Evolutionary conservation across 208 protist species (phyloP).

Genomic region (Leishmania major): DNA sequence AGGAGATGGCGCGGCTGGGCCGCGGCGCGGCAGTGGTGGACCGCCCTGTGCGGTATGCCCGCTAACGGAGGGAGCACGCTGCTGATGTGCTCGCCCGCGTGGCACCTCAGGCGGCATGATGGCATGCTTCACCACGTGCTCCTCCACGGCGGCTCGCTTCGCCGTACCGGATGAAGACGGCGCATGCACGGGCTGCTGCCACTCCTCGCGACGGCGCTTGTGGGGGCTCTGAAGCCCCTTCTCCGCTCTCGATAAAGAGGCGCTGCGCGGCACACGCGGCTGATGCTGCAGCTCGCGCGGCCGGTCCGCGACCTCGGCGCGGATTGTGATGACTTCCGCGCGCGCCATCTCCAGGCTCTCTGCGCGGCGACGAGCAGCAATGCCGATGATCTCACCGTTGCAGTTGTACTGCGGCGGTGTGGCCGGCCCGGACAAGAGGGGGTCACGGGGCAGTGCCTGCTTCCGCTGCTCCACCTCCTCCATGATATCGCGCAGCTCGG

Average conservation of each 20-base stretch:
- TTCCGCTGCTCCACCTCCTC: slow-evolving; percentile 31
- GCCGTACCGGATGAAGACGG: background rate
- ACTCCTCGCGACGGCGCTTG: slow-evolving; percentile 20
- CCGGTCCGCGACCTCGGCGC: slow-evolving; percentile 61
- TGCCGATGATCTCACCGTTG: slow-evolving; percentile 69
- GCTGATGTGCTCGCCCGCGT: slow-evolving; percentile 19
- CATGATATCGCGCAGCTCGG: slow-evolving; percentile 52
- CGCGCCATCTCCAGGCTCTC: slow-evolving; percentile 55
- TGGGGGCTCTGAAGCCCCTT: background rate
- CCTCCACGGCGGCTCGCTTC: slow-evolving; percentile 18
- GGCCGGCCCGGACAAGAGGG: slow-evolving; percentile 22
- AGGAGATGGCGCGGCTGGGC: slow-evolving; percentile 45
- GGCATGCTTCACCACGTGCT: slow-evolving; percentile 6
- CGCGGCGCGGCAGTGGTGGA: slow-evolving; percentile 68
- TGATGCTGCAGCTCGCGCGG: slow-evolving; percentile 62
- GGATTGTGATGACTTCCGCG: slow-evolving; percentile 62
- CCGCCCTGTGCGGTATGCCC: slow-evolving; percentile 57
- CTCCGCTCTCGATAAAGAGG: slow-evolving; percentile 33
- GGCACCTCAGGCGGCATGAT: slow-evolving; percentile 10
- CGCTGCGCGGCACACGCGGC: slow-evolving; percentile 59
- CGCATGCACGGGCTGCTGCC: background rate
- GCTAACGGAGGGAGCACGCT: slow-evolving; percentile 53
- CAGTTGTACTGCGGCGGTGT: slow-evolving; percentile 46
- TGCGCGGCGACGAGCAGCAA: slow-evolving; percentile 67
- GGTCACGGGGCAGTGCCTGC: slow-evolving; percentile 7